Evolutionary conservation across 768 basidiomycete species (phyloP).

Genomic region (Trametes maxima): DNA sequence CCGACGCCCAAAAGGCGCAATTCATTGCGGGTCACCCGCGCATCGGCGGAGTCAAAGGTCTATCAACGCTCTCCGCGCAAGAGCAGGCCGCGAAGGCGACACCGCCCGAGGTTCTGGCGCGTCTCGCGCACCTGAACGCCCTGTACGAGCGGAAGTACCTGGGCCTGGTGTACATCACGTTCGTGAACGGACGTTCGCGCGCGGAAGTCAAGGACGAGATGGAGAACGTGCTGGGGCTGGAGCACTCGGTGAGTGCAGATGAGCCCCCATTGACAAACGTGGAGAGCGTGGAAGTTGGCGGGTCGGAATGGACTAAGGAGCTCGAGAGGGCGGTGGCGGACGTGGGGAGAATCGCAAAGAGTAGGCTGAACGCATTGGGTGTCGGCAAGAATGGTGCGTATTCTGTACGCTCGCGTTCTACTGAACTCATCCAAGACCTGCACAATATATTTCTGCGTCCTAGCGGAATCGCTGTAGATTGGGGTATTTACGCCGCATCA

Average conservation of each 20-base stretch:
- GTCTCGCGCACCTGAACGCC: conserved; percentile 74
- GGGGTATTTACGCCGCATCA: not conserved
- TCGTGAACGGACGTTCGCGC: conserved; percentile 83
- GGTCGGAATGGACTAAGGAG: conserved; percentile 64
- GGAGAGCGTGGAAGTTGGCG: conserved; percentile 38
- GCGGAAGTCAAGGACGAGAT: conserved; percentile 76
- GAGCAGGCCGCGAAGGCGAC: conserved; percentile 75
- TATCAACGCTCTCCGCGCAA: conserved; percentile 73
- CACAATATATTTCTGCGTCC: not conserved
- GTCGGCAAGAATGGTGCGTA: conserved; percentile 27
- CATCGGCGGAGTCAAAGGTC: conserved; percentile 79
- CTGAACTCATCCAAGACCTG: not conserved
- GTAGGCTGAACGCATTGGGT: conserved; percentile 54
- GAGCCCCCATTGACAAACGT: conserved; percentile 44
- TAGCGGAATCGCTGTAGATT: not conserved
- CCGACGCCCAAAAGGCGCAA: conserved; percentile 47
- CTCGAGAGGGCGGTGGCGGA: conserved; percentile 72
- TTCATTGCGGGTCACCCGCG: conserved; percentile 88
- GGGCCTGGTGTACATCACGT: conserved; percentile 86
- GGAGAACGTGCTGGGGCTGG: conserved; percentile 61
- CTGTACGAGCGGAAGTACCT: conserved; percentile 76
- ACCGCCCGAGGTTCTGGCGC: conserved; percentile 70
- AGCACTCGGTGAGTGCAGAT: conserved; percentile 50
- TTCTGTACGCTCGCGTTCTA: not conserved
- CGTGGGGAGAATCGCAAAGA: conserved; percentile 76